A percentile compares a stretch with the other conserved stretches of the same genome.
Conservation (phyloP, 257 asterid genomes). For the Cordia subcordata region DNA sequence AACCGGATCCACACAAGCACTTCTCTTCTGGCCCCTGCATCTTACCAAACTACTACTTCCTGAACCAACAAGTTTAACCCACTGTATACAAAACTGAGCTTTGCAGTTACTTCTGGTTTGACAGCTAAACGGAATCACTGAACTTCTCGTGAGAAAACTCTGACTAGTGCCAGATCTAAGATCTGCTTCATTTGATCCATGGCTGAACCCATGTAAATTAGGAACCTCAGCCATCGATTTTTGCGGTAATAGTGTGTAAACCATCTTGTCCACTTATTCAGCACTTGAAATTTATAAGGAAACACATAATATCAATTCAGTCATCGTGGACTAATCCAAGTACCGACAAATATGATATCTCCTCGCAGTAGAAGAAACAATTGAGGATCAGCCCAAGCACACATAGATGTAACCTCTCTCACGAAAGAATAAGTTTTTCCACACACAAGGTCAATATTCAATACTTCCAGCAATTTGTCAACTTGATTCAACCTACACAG, state of each 20-base stretch:
- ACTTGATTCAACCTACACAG: too few relatives aligned
- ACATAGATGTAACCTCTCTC: neutral
- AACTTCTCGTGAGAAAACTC: slow-evolving; percentile 17
- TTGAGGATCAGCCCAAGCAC: too few relatives aligned
- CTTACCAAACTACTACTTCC: slow-evolving; percentile 20
- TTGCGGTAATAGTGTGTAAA: slow-evolving; percentile 32
- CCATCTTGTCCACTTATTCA: slow-evolving; percentile 29
- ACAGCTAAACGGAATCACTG: slow-evolving; percentile 17
- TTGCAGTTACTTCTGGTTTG: slow-evolving; percentile 17
- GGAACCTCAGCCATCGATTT: slow-evolving; percentile 36
- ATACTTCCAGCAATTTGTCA: too few relatives aligned
- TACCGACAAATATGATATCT: too few relatives aligned
- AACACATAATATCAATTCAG: neutral
- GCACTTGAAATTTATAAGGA: neutral
- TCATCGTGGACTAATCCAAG: neutral
- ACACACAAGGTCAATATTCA: neutral
- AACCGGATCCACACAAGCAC: slow-evolving; percentile 35
- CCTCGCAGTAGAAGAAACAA: too few relatives aligned
- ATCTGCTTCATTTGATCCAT: slow-evolving; percentile 30
- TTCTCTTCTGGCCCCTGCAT: slow-evolving; percentile 33
- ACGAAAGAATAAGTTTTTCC: neutral
- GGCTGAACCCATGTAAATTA: slow-evolving; percentile 21
- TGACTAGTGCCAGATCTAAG: slow-evolving; percentile 14
- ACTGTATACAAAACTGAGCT: too few relatives aligned
- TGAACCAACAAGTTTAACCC: slow-evolving; percentile 23